A percentile compares a stretch with the other conserved stretches of the same genome.
Evolutionary conservation across 495 filamentous ascomycete species (phyloP).

Genomic region (Aspergillus olivimuriae): DNA sequence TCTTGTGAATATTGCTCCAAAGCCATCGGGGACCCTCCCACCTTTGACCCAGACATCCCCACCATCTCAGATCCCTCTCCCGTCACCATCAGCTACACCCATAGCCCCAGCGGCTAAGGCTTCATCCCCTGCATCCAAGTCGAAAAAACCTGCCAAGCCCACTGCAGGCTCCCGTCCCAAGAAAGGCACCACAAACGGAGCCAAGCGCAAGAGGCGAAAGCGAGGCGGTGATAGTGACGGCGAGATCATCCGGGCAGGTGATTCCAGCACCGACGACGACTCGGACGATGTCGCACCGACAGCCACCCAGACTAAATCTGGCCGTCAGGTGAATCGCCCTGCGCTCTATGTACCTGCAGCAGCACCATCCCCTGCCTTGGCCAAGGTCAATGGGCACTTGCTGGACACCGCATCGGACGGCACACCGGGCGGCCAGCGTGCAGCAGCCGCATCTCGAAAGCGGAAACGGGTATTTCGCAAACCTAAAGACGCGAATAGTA

Average conservation of each 20-base stretch:
- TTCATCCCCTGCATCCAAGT: neutral
- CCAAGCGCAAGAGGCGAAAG: conserved; percentile 40
- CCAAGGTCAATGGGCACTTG: conserved; percentile 22
- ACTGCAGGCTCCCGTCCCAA: conserved; percentile 8
- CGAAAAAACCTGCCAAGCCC: conserved; percentile 8
- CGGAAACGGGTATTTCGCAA: conserved; percentile 39
- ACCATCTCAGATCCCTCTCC: neutral
- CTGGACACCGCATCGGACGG: conserved; percentile 37
- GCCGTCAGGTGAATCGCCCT: conserved; percentile 72
- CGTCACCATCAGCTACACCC: conserved; percentile 1
- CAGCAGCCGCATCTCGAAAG: conserved; percentile 24
- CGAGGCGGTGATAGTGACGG: conserved; percentile 36
- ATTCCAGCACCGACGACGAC: conserved; percentile 42
- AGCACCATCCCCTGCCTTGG: conserved; percentile 21
- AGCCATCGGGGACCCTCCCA: conserved; percentile 5
- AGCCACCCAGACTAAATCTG: conserved; percentile 73
- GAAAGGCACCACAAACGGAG: conserved; percentile 7
- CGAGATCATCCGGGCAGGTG: conserved; percentile 38
- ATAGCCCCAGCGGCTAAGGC: conserved; percentile 1
- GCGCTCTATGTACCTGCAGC: conserved; percentile 58
- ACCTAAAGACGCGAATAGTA: conserved; percentile 29
- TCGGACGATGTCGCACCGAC: conserved; percentile 46
- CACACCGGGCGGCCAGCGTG: conserved; percentile 14
- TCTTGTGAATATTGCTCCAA: conserved; percentile 13
- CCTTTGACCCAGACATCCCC: neutral